phyloP scores from a whole-genome alignment of 2,329 filamentous ascomycete species.

The Mycocentrospora acerina region DNA sequence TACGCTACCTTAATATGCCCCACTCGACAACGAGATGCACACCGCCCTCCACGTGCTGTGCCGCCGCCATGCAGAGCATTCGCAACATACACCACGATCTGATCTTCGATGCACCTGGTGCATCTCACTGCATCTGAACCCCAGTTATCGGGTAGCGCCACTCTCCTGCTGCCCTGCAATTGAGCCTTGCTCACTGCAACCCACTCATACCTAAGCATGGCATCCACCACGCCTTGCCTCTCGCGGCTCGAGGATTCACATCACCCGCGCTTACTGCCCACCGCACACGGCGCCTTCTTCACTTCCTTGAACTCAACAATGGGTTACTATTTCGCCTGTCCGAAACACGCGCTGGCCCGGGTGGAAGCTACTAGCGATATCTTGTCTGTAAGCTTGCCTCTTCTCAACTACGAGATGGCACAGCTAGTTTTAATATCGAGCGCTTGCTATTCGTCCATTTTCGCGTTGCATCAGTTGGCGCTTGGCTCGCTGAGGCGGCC shows the following conservation, averaged over 20 bases:
- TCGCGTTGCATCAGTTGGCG: constrained; percentile 37
- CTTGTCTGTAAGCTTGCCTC: constrained; percentile 27
- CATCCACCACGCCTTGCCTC: constrained; percentile 12
- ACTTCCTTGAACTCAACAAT: constrained; percentile 27
- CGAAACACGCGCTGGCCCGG: constrained; percentile 41
- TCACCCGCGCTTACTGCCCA: constrained; percentile 13
- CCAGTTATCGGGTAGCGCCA: constrained; percentile 17
- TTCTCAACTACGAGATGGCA: constrained; percentile 22
- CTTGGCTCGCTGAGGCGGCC: constrained; percentile 15
- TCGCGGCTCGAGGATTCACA: constrained; percentile 13
- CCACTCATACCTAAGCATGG: constrained; percentile 10
- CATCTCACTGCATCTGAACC: constrained; percentile 27
- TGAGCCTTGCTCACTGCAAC: constrained; percentile 19
- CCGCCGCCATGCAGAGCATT: constrained; percentile 25
- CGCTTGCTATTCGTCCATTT: constrained; percentile 28
- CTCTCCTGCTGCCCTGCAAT: constrained; percentile 14
- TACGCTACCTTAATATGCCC: constrained; percentile 19
- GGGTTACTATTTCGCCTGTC: constrained; percentile 23
- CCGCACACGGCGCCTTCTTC: constrained; percentile 18
- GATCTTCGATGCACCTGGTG: constrained; percentile 27
- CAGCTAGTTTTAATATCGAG: constrained; percentile 39
- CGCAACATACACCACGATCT: constrained; percentile 26
- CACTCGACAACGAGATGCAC: constrained; percentile 19
- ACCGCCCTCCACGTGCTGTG: constrained; percentile 16
- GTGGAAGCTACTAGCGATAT: constrained; percentile 32